Evolutionary conservation across 306 rosid species (phyloP).

Genomic region (Potentilla sterilis): DNA sequence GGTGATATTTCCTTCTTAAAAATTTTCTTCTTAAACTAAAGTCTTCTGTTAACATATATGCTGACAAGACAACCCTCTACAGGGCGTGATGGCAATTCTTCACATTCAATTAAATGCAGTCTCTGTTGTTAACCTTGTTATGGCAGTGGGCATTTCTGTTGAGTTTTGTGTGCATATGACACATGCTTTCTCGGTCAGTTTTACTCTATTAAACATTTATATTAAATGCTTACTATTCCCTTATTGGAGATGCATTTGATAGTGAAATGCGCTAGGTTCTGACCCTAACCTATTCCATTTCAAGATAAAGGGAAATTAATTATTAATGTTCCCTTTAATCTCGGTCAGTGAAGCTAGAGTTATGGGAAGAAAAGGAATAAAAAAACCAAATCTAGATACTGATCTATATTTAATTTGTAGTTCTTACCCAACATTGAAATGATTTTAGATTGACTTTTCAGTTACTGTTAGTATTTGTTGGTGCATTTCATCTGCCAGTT

Average conservation of each 20-base stretch:
- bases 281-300: not conserved
- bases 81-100: conserved; percentile 98
- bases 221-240: not conserved
- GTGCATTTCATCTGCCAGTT: not conserved
- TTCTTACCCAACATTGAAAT: not conserved
- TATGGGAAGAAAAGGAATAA: not conserved
- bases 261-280: not conserved
- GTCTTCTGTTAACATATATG: not conserved
- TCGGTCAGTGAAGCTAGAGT: not conserved
- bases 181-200: conserved; percentile 87
- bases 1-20: conserved; percentile 48
- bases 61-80: conserved; percentile 34
- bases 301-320: not conserved
- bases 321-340: not conserved
- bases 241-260: not conserved
- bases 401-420: not conserved
- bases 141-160: conserved; percentile 98
- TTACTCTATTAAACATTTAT: conserved; percentile 7
- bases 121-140: conserved; percentile 91
- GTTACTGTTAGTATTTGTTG: not conserved
- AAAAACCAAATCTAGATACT: not conserved
- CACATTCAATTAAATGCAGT: conserved; percentile 92
- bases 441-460: not conserved
- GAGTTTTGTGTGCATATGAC: conserved; percentile 96
- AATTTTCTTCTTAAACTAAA: not conserved